A percentile compares a stretch with the other conserved stretches of the same genome.
Conservation (phyloP, 129 eudicot species). For the Daucus carota region DH1_v3.0 NC_030386.2:34606501-34607000, state of each 20-base stretch:
- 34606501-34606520: not conserved
- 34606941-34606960: constrained; percentile 86
- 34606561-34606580: too few species aligned
- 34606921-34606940: constrained; percentile 94
- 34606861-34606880: too few species aligned
- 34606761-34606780: constrained; percentile 85
- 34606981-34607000: constrained; percentile 79
- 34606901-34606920: constrained; percentile 69
- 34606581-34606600: constrained; percentile 36
- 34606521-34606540: not conserved
- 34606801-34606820: constrained; percentile 10
- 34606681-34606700: constrained; percentile 55
- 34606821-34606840: not conserved
- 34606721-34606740: constrained; percentile 84
- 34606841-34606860: too few species aligned
- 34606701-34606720: constrained; percentile 77
- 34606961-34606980: constrained; percentile 95
- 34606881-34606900: too few species aligned
- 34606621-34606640: constrained; percentile 85
- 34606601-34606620: constrained; percentile 72
- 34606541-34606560: too few species aligned
- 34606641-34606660: constrained; percentile 83
- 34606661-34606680: constrained; percentile 81
- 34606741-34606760: constrained; percentile 99
- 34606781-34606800: constrained; percentile 92